Conservation (phyloP, 345 rosid species). For the Arabidopsis arenosa region DNA sequence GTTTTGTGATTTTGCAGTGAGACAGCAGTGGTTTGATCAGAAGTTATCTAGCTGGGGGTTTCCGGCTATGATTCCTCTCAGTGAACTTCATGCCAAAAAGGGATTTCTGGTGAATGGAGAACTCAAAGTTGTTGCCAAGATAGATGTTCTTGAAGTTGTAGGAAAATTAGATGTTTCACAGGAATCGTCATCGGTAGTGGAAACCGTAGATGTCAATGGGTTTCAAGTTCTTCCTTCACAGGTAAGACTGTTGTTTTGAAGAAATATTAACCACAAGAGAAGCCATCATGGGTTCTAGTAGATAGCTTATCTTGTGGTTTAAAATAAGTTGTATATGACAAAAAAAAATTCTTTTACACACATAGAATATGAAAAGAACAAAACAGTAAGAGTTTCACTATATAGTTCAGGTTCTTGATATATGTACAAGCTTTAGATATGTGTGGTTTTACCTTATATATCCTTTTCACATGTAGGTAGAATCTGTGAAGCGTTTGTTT, state of each 20-base stretch:
- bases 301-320: no score
- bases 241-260: no score
- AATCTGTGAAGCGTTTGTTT: not conserved
- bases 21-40: constrained; percentile 10
- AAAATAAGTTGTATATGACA: no score
- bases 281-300: no score
- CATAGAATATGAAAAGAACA: no score
- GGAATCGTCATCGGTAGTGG: not conserved
- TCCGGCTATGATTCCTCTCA: not conserved
- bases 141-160: no score
- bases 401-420: no score
- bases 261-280: no score
- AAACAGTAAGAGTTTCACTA: no score
- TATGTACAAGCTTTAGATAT: not conserved
- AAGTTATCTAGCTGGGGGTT: not conserved
- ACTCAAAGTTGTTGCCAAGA: no score
- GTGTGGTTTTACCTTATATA: not conserved
- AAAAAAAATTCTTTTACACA: no score
- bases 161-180: not conserved
- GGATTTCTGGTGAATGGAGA: constrained; percentile 11
- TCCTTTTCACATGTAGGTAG: not conserved
- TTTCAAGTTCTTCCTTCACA: no score
- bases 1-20: constrained; percentile 12
- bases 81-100: not conserved
- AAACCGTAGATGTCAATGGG: not conserved